phyloP scores from a whole-genome alignment of 1,139 yeast species.

The Arxiozyma telluris region DNA sequence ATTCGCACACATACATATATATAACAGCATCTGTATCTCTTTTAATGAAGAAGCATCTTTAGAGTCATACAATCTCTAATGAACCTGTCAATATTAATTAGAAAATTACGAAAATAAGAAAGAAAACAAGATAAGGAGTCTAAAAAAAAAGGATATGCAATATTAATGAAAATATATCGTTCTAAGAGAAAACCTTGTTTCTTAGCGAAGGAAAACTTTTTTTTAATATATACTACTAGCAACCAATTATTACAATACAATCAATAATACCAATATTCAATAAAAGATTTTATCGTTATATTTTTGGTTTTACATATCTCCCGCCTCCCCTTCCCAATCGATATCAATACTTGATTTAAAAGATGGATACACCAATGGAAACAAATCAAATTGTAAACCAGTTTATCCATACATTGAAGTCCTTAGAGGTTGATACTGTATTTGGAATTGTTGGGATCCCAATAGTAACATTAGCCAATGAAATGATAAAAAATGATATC shows the following conservation, averaged over 20 bases:
- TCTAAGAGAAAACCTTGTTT: too few relatives aligned
- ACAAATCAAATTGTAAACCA: neutral
- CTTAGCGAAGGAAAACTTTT: neutral
- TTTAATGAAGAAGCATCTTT: too few relatives aligned
- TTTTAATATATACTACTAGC: too few relatives aligned
- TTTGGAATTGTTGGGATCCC: slow-evolving; percentile 68
- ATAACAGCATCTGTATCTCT: too few relatives aligned
- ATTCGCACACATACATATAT: neutral
- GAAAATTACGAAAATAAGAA: too few relatives aligned
- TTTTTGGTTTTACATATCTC: neutral
- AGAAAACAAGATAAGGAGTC: neutral
- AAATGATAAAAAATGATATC: slow-evolving; percentile 43
- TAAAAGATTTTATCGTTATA: neutral
- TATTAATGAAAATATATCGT: too few relatives aligned
- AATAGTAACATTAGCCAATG: slow-evolving; percentile 54
- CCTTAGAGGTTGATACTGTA: slow-evolving; percentile 43
- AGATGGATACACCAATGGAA: neutral
- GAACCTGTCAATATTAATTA: neutral
- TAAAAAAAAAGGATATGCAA: neutral
- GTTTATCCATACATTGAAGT: slow-evolving; percentile 24
- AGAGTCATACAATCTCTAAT: neutral
- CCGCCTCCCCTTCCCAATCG: neutral
- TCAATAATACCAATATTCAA: neutral
- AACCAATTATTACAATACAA: neutral
- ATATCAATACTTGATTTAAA: neutral